These are phyloP conservation scores for Scutellaria barbata DNA, from an alignment of 257 asterid species.

Conservation along the genomic window DNA sequence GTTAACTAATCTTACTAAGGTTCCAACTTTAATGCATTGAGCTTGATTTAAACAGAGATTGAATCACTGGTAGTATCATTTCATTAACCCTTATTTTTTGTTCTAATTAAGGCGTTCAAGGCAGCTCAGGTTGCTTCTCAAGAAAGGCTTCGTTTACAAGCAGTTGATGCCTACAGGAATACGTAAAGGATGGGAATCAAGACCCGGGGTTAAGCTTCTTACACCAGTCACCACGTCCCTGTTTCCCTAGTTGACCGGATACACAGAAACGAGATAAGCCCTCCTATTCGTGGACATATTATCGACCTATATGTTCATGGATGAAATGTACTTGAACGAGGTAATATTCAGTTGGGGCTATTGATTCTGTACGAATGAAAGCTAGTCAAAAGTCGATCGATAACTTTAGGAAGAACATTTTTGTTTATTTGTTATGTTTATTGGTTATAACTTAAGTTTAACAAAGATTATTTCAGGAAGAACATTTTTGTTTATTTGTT, in stretches of 20 bases:
- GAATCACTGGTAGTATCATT: background rate
- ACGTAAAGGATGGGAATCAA: constrained; percentile 86
- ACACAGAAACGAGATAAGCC: constrained; percentile 4
- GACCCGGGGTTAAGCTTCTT: constrained; percentile 81
- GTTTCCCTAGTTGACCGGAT: constrained; percentile 29
- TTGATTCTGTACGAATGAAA: constrained; percentile 22
- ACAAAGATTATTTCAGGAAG: too few species aligned
- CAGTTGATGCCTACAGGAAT: constrained; percentile 82
- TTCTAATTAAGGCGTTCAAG: constrained; percentile 59
- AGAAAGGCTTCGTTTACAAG: constrained; percentile 88
- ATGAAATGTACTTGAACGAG: too few species aligned
- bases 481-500: too few species aligned
- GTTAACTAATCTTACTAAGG: constrained; percentile 81
- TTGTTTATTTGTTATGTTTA: constrained; percentile 2
- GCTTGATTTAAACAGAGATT: background rate
- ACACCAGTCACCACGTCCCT: constrained; percentile 43
- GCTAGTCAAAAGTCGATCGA: constrained; percentile 10
- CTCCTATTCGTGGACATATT: background rate
- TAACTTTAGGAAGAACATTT: background rate
- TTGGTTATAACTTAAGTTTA: too few species aligned
- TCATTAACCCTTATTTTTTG: constrained; percentile 9
- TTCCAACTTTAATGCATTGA: constrained; percentile 28
- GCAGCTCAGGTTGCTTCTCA: constrained; percentile 63
- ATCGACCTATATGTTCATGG: too few species aligned
- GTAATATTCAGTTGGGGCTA: too few species aligned